Conservation (phyloP, 345 rosid genomes). For the Kernera saxatilis region DNA sequence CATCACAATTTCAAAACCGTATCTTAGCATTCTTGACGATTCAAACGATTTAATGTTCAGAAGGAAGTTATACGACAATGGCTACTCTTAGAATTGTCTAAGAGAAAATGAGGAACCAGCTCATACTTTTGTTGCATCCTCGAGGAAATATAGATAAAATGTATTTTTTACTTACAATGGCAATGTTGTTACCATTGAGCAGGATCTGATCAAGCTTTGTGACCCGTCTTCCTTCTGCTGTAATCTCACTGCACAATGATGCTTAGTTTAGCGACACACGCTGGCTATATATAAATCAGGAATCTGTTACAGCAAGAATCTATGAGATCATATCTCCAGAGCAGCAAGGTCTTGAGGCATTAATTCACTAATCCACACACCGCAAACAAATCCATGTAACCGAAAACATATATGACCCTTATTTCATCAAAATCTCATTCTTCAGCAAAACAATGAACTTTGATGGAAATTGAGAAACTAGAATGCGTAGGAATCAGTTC, state of each 20-base stretch:
- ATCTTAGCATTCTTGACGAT: not conserved
- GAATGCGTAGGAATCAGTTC: not conserved
- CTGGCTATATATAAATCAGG: not conserved
- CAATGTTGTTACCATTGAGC: constrained; percentile 92
- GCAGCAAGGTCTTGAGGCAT: not conserved
- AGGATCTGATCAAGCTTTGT: constrained; percentile 96
- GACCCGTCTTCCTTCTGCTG: constrained; percentile 83
- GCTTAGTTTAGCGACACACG: not conserved
- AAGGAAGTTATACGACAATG: not conserved
- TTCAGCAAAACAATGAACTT: not conserved
- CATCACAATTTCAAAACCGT: constrained; percentile 19
- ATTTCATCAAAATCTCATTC: not conserved
- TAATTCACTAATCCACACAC: not conserved
- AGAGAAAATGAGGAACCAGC: not conserved
- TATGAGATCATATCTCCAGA: not conserved
- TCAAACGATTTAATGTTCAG: not conserved
- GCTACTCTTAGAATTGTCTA: not conserved
- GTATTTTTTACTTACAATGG: constrained; percentile 55
- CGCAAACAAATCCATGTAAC: not conserved
- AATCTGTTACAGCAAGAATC: not conserved
- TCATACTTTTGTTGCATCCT: not conserved
- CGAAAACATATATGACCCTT: not conserved
- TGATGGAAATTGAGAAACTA: not conserved
- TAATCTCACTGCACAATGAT: constrained; percentile 60
- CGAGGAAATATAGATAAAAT: not conserved